Percentiles rank a stretch among this genome's conserved stretches.
Conservation (phyloP, 306 rosid genomes). For the Cyamopsis tetragonoloba region DNA sequence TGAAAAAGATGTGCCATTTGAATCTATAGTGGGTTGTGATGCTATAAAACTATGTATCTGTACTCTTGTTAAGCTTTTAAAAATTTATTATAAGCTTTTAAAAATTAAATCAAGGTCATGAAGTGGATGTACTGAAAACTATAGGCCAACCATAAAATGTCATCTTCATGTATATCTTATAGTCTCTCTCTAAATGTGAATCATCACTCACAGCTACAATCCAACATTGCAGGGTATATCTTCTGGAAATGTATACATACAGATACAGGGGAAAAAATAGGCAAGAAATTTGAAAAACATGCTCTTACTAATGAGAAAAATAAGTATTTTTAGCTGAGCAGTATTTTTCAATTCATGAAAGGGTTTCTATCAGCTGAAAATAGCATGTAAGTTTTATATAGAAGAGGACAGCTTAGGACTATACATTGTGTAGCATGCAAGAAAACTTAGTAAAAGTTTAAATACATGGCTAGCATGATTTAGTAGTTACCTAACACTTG, state of each 20-base stretch:
- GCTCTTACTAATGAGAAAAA: conserved; percentile 5
- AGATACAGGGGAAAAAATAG: conserved; percentile 5
- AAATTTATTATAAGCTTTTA: conserved; percentile 17
- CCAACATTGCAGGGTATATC: not conserved
- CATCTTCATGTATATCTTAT: not conserved
- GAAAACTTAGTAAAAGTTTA: conserved; percentile 36
- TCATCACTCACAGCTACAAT: conserved; percentile 5
- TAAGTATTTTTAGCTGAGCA: conserved; percentile 31
- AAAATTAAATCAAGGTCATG: conserved; percentile 20
- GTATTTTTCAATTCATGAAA: conserved; percentile 32
- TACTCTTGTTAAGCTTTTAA: not conserved
- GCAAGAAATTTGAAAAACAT: conserved; percentile 2
- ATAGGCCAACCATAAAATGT: conserved; percentile 34
- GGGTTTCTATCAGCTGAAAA: conserved; percentile 35
- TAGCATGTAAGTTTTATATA: conserved; percentile 20
- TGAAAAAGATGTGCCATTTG: conserved; percentile 40
- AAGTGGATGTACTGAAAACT: conserved; percentile 33
- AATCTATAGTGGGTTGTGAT: conserved; percentile 30
- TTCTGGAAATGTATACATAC: conserved; percentile 31
- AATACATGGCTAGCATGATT: conserved; percentile 32
- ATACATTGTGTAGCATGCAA: conserved; percentile 57
- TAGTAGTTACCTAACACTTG: conserved; percentile 42
- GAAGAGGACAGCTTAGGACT: conserved; percentile 18
- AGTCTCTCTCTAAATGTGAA: conserved; percentile 23
- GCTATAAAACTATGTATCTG: conserved; percentile 21